Evolutionary conservation across 164 flowering plant species (phyloP).

Genomic region (Malania oleifera): DNA sequence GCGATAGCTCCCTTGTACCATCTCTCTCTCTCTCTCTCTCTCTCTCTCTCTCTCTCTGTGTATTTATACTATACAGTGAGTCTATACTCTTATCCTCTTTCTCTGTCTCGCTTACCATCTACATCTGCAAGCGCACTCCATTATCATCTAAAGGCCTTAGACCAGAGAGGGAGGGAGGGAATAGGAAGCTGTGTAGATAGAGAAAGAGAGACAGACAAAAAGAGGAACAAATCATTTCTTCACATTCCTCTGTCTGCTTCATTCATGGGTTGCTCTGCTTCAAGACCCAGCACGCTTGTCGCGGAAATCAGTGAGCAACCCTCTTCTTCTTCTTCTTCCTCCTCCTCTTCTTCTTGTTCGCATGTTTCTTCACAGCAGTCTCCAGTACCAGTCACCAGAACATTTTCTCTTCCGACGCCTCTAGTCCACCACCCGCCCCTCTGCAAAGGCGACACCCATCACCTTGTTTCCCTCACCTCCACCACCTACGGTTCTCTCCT

Average conservation of each 20-base stretch:
- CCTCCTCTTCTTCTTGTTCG: conserved; percentile 8
- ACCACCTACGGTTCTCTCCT: conserved; percentile 73
- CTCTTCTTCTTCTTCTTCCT: conserved; percentile 6
- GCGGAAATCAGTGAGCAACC: conserved; percentile 8
- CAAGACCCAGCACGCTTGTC: conserved; percentile 23
- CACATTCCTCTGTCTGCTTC: not conserved
- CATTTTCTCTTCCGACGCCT: conserved; percentile 54
- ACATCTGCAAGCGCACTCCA: too few relatives aligned
- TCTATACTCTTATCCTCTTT: too few relatives aligned
- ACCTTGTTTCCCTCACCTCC: conserved; percentile 75
- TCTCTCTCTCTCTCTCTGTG: not conserved
- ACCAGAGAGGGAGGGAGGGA: conserved; percentile 3
- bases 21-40: conserved; percentile 1
- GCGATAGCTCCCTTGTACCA: not conserved
- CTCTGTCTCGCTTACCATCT: too few relatives aligned
- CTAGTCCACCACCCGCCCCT: conserved; percentile 72
- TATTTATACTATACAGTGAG: too few relatives aligned
- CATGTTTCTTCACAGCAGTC: conserved; percentile 5
- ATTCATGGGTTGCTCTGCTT: conserved; percentile 57
- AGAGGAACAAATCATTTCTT: not conserved
- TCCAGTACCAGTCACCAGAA: conserved; percentile 20
- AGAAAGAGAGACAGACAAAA: not conserved
- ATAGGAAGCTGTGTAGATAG: not conserved
- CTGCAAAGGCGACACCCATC: conserved; percentile 66
- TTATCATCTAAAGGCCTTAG: too few relatives aligned